A percentile compares a stretch with the other conserved stretches of the same genome.
phyloP scores from a whole-genome alignment of 495 filamentous ascomycete genomes.

The Extremus antarcticus region DNA sequence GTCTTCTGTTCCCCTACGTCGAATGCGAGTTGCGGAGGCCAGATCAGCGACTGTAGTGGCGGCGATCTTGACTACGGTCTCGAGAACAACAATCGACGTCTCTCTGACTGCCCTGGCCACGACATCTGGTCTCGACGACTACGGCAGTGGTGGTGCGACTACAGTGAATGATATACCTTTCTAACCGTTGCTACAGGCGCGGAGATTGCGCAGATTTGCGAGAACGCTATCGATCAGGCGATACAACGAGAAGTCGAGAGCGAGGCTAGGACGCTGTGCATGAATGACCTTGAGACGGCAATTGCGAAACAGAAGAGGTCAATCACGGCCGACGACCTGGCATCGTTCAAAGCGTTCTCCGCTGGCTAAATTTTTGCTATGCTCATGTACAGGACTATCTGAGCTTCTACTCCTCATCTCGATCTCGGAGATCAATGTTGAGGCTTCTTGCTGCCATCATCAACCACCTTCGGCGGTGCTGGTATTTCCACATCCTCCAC shows the following conservation, averaged over 20 bases:
- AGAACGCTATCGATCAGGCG: conserved; percentile 37
- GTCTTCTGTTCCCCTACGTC: neutral
- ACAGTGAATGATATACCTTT: neutral
- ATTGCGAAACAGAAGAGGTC: conserved; percentile 6
- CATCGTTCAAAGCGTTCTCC: conserved; percentile 9
- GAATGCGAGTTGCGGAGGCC: too few relatives aligned
- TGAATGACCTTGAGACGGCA: conserved; percentile 15
- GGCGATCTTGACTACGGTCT: neutral
- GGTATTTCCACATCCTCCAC: conserved; percentile 45
- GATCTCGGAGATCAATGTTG: too few relatives aligned
- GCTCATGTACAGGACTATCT: too few relatives aligned
- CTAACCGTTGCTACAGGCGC: conserved; percentile 60
- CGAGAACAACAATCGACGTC: neutral
- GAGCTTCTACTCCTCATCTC: too few relatives aligned
- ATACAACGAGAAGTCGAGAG: conserved; percentile 36
- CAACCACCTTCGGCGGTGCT: conserved; percentile 26
- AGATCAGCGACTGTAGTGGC: neutral
- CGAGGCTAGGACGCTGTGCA: conserved; percentile 28
- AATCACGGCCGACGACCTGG: conserved; percentile 15
- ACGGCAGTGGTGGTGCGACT: neutral
- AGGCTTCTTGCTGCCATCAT: conserved; percentile 25
- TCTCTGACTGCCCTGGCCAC: neutral
- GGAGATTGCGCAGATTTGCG: conserved; percentile 74
- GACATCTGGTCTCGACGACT: neutral
- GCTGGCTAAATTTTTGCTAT: neutral